Evolutionary conservation across 2,329 filamentous ascomycete species (phyloP).

Genomic region (Alternaria ethzedia): DNA sequence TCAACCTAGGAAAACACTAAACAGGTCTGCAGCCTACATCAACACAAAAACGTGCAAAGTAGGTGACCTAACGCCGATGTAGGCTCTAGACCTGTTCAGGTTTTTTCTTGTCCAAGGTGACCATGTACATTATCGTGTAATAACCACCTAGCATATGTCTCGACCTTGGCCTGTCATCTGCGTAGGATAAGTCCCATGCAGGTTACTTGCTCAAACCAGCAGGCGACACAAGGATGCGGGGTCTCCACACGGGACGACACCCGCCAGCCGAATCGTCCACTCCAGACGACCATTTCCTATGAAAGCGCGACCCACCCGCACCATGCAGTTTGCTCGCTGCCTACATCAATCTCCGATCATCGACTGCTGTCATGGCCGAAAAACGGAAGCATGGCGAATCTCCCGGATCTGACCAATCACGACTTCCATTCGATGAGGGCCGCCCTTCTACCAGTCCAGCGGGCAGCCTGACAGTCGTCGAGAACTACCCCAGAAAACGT

Average conservation of each 20-base stretch:
- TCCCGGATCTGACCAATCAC: conserved; percentile 4
- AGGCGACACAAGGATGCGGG: conserved; percentile 7
- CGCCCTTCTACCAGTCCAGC: conserved; percentile 16
- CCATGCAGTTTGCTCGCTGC: not conserved
- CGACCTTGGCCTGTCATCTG: not conserved
- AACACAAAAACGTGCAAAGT: no score
- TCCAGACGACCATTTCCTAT: not conserved
- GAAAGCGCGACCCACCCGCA: not conserved
- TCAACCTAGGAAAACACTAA: no score
- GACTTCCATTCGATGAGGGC: conserved; percentile 5
- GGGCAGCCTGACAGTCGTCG: conserved; percentile 10
- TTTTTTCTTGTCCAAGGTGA: no score
- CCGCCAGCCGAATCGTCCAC: conserved; percentile 7
- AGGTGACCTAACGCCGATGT: no score
- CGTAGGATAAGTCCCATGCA: not conserved
- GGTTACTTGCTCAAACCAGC: not conserved
- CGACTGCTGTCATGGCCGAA: conserved; percentile 16
- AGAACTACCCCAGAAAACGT: conserved; percentile 27
- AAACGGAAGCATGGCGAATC: conserved; percentile 23
- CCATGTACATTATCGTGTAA: conserved; percentile 22
- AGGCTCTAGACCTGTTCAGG: no score
- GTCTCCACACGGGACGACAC: conserved; percentile 12
- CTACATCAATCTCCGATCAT: not conserved
- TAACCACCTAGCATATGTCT: not conserved
- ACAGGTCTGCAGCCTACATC: no score